Evolutionary conservation across 805 yeast genomes (phyloP).

Genomic region (Ogataea trehaloabstinens): DNA sequence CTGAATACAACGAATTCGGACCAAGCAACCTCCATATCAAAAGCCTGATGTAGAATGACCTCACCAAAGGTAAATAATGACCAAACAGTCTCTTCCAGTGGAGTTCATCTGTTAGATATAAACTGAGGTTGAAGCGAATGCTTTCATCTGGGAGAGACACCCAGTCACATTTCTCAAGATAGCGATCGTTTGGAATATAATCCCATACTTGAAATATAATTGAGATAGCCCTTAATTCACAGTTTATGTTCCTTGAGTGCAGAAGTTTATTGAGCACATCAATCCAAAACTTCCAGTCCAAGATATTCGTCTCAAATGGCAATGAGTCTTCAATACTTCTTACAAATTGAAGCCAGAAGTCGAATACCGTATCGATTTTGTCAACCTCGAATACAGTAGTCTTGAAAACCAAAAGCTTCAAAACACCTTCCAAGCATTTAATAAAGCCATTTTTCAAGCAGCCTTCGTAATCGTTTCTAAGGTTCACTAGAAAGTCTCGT

Average conservation of each 20-base stretch:
- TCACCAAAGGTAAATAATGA: slow-evolving; percentile 78
- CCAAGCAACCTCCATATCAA: slow-evolving; percentile 62
- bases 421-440: slow-evolving; percentile 20
- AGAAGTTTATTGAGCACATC: slow-evolving; percentile 57
- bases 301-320: slow-evolving; percentile 16
- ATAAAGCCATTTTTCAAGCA: slow-evolving; percentile 21
- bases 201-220: slow-evolving; percentile 76
- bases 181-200: slow-evolving; percentile 43
- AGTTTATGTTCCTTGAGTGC: slow-evolving; percentile 58
- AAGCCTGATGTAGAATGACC: slow-evolving; percentile 66
- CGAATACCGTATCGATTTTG: slow-evolving; percentile 24
- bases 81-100: slow-evolving; percentile 60
- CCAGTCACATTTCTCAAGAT: slow-evolving; percentile 34
- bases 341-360: slow-evolving; percentile 23
- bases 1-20: slow-evolving; percentile 18
- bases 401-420: slow-evolving; percentile 23
- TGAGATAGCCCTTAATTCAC: slow-evolving; percentile 61
- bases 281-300: slow-evolving; percentile 81
- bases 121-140: slow-evolving; percentile 46
- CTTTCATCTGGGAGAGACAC: slow-evolving; percentile 36
- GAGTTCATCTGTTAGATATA: slow-evolving; percentile 50
- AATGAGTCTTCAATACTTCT: slow-evolving; percentile 16
- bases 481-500: slow-evolving; percentile 35
- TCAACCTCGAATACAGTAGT: slow-evolving; percentile 24
- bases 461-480: slow-evolving; percentile 29